These are phyloP conservation scores for Saccharum spontaneum DNA, from an alignment of 176 grass and related monocot species.

Conservation along the genomic window DNA sequence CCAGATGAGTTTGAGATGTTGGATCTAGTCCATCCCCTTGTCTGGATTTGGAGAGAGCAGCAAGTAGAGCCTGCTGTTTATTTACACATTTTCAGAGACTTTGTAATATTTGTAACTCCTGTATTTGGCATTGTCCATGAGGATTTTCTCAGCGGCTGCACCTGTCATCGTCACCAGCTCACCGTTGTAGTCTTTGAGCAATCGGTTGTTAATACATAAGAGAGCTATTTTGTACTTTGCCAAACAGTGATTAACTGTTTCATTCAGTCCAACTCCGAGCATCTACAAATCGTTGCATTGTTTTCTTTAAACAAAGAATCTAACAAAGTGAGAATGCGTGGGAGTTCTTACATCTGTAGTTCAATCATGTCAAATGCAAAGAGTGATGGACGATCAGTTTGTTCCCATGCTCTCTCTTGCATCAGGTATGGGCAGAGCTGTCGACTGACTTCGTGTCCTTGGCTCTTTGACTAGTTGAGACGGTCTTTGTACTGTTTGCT, in stretches of 20 bases:
- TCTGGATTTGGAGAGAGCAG: slow-evolving; percentile 42
- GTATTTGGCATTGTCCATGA: slow-evolving; percentile 38
- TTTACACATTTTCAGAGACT: slow-evolving; percentile 33
- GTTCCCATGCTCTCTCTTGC: slow-evolving; percentile 30
- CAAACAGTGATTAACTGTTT: slow-evolving; percentile 11
- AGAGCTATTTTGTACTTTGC: slow-evolving; percentile 33
- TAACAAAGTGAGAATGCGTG: slow-evolving; percentile 3
- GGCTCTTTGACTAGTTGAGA: slow-evolving; percentile 24
- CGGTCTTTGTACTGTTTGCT: neutral
- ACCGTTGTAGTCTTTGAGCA: slow-evolving; percentile 34
- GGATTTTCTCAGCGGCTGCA: slow-evolving; percentile 32
- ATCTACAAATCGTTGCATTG: neutral
- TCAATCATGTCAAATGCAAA: slow-evolving; percentile 18
- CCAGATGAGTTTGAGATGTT: slow-evolving; percentile 71
- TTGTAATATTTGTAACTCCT: slow-evolving; percentile 39
- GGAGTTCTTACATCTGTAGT: neutral
- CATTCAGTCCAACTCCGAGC: neutral
- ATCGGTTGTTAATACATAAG: slow-evolving; percentile 46
- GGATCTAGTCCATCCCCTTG: slow-evolving; percentile 65
- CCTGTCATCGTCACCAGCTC: slow-evolving; percentile 5
- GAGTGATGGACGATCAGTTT: slow-evolving; percentile 35
- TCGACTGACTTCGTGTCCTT: slow-evolving; percentile 36
- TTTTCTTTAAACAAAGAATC: neutral
- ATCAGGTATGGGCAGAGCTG: slow-evolving; percentile 38
- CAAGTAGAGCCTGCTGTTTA: slow-evolving; percentile 35